These are phyloP conservation scores for Lobosporangium transversale DNA, from an alignment of 192 early-diverging fungal genomes.

Conservation along the genomic window DNA sequence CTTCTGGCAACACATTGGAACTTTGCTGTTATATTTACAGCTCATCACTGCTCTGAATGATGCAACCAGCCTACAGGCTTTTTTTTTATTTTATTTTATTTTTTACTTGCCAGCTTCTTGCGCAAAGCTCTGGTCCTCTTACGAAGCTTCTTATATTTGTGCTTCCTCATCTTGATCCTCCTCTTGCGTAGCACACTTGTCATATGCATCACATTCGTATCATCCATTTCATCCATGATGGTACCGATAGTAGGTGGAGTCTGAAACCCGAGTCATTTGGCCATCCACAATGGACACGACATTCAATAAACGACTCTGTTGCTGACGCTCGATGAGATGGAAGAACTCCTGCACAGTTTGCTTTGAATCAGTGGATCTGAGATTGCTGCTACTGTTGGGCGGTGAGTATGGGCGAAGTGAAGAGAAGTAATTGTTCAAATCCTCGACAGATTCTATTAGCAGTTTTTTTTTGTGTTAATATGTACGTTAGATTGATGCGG, in stretches of 20 bases:
- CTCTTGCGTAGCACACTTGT: constrained; percentile 87
- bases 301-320: background rate
- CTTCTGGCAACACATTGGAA: too few relatives aligned
- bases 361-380: constrained; percentile 12
- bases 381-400: constrained; percentile 17
- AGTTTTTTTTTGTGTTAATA: too few relatives aligned
- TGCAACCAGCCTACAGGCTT: too few relatives aligned
- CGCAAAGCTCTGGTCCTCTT: constrained; percentile 81
- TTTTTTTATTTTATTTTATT: too few relatives aligned
- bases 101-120: constrained; percentile 79
- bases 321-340: constrained; percentile 11
- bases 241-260: too few relatives aligned
- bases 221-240: constrained; percentile 29
- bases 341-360: constrained; percentile 42
- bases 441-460: constrained; percentile 35
- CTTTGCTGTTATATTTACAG: too few relatives aligned
- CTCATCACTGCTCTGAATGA: too few relatives aligned
- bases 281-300: constrained; percentile 18
- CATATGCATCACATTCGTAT: constrained; percentile 59
- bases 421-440: constrained; percentile 46
- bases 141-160: constrained; percentile 92
- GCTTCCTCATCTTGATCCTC: constrained; percentile 95
- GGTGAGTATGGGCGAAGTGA: constrained; percentile 55
- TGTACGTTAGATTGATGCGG: too few relatives aligned
- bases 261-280: background rate